Conservation (phyloP, 192 early-diverging fungal genomes). For the Backusella westeae region DNA sequence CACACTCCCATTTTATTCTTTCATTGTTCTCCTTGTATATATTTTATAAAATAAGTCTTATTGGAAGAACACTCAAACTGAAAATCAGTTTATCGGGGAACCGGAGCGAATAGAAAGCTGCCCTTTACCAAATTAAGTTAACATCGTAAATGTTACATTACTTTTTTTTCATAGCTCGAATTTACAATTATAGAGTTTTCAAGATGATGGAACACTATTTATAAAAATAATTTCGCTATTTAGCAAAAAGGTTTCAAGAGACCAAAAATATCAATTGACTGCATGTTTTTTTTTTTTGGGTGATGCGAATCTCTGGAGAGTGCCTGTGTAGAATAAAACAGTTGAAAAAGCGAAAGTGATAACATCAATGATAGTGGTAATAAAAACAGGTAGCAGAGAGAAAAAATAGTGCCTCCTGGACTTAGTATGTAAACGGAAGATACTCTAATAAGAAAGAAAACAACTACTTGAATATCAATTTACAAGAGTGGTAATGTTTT, state of each 20-base stretch:
- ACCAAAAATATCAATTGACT: too few species aligned
- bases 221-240: background rate
- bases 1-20: background rate
- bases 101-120: background rate
- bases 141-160: background rate
- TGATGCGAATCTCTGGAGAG: background rate
- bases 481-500: background rate
- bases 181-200: constrained; percentile 2
- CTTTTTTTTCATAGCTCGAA: background rate
- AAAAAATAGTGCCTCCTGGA: background rate
- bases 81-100: background rate
- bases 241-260: background rate
- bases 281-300: too few species aligned
- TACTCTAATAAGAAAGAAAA: background rate
- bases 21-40: too few species aligned
- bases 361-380: background rate
- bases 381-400: too few species aligned
- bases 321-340: background rate
- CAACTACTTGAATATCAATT: too few species aligned
- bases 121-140: background rate
- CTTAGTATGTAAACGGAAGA: background rate
- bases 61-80: background rate
- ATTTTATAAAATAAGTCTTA: too few species aligned
- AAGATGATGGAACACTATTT: background rate
- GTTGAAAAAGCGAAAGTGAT: too few species aligned